A percentile compares a stretch with the other conserved stretches of the same genome.
phyloP scores from a whole-genome alignment of 2,329 filamentous ascomycete species.

The Davidsoniella eucalypti region DNA sequence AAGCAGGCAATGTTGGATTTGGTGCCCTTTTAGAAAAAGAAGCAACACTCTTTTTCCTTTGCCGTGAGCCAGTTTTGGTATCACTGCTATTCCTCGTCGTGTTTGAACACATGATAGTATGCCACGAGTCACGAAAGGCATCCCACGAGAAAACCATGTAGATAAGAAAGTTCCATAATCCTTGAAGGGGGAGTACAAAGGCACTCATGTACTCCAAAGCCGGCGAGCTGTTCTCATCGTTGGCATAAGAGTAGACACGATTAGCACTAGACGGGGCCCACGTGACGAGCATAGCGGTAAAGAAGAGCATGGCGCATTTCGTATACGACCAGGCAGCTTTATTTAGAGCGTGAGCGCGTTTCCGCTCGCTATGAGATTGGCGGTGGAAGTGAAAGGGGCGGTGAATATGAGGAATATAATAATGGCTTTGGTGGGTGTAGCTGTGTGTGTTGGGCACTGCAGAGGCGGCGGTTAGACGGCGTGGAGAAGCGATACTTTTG shows the following conservation, averaged over 20 bases:
- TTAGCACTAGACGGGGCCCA: slow-evolving; percentile 61
- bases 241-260: slow-evolving; percentile 46
- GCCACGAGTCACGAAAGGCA: slow-evolving; percentile 27
- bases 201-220: slow-evolving; percentile 48
- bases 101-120: no score
- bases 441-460: background rate
- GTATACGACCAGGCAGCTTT: slow-evolving; percentile 47
- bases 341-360: slow-evolving; percentile 29
- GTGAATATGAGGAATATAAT: background rate
- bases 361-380: slow-evolving; percentile 10
- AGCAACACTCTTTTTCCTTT: no score
- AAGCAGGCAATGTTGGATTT: no score
- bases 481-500: background rate
- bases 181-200: slow-evolving; percentile 59
- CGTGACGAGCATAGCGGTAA: slow-evolving; percentile 45
- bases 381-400: slow-evolving; percentile 4
- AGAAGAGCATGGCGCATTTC: slow-evolving; percentile 49
- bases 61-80: background rate
- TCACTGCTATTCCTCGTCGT: background rate
- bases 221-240: slow-evolving; percentile 31
- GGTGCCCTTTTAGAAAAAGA: no score
- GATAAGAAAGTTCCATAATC: slow-evolving; percentile 62
- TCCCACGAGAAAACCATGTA: slow-evolving; percentile 49
- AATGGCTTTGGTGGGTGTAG: slow-evolving; percentile 23
- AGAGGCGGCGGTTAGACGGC: background rate